Base-by-base conservation (phyloP, 163 green algal species). In the Trebouxiophyceae sp. region DNA sequence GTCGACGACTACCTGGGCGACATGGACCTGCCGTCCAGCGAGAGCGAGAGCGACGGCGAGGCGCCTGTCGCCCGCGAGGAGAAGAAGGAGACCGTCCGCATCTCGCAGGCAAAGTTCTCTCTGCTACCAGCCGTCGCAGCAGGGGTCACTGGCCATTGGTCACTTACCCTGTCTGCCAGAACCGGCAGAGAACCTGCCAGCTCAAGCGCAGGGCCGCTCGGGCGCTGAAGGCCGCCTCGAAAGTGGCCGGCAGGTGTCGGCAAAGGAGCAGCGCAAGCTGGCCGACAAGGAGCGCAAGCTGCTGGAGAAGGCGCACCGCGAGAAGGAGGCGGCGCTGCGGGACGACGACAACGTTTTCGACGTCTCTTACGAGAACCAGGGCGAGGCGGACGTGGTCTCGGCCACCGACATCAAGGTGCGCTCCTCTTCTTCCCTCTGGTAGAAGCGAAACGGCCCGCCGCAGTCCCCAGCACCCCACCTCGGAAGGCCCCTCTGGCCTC, bases 341-440 rank as follows among this genome's bases (percentile, higher is more conserved):
- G 93, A 98, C 54, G 93, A 98, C 65, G 90, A 97, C 68, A 95
- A 93, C 69, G 95, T 97, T 29, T 99, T 99, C 75, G 93, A 96
- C 58, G 95, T 99, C 12, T 79, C 89, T 1, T 95, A 87, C 54
- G 90, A 95, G 74, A 59, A 79, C 31, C 76, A 82, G 47, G 75
- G 66, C 1, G 72, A 73, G 7, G 61, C 57, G 6, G 74, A 78
- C 26, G 50, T 65, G 2, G 73, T 87, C 4, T 92, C 81, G 26
- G 86, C 91, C 2, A 92, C 84, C 27, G 95, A 99, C 69, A 91
- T 99, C 76, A 98, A 98, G 84, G 89, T 89, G 7, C 29, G 60
- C 60, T 26, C 26, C 31, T 26, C 24, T 62, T 22, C 56, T 22
- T 23, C n/a, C 54, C 24, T 12, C 54, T 20, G n/a, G 54, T 30